Evolutionary conservation across 2,329 filamentous ascomycete species (phyloP).

Genomic region (Fusarium sp.): DNA sequence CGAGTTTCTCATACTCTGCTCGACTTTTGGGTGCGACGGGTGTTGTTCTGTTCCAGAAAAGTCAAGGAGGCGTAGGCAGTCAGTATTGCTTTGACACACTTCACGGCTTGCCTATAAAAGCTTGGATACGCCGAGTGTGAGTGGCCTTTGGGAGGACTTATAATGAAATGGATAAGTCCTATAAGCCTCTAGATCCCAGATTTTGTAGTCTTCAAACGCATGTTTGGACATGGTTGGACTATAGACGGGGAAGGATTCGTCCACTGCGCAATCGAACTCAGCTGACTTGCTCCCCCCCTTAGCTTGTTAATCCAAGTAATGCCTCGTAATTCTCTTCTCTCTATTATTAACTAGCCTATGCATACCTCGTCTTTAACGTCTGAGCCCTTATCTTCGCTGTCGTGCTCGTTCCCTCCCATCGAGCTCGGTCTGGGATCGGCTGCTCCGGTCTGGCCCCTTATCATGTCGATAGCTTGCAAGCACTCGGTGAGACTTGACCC

Average conservation of each 20-base stretch:
- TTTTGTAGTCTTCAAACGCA: not conserved
- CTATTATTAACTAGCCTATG: rapidly evolving
- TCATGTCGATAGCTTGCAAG: no score
- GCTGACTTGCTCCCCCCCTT: not conserved
- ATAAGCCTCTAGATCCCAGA: not conserved
- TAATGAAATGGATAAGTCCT: not conserved
- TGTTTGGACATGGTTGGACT: not conserved
- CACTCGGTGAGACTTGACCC: no score
- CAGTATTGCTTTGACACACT: no score
- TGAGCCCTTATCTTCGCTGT: not conserved
- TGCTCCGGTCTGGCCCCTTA: no score
- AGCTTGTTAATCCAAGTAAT: not conserved
- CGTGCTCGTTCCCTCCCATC: not conserved
- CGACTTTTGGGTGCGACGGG: not conserved
- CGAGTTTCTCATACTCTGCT: not conserved
- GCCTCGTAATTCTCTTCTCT: not conserved
- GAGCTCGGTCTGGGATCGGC: no score
- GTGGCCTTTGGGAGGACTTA: not conserved
- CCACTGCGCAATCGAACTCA: not conserved
- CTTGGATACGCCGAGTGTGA: not conserved
- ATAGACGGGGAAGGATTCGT: not conserved
- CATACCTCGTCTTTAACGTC: not conserved
- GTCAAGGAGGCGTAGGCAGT: not conserved
- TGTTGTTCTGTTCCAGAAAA: not conserved
- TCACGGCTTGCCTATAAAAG: no score